phyloP scores from a whole-genome alignment of 1,284 basidiomycete species.

The Tylopilus sp. region DNA sequence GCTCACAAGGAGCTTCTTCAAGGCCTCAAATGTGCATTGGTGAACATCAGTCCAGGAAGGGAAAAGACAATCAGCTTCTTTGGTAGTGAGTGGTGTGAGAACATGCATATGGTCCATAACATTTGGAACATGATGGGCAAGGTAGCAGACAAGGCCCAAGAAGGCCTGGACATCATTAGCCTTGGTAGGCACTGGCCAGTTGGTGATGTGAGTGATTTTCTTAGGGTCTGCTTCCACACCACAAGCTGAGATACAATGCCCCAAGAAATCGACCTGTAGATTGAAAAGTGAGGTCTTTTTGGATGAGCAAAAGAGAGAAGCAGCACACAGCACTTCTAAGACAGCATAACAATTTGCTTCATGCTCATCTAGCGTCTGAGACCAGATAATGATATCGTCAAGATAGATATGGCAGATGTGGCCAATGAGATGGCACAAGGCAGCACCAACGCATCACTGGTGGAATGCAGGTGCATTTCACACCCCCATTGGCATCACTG shows the following conservation, averaged over 20 bases:
- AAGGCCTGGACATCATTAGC: neutral
- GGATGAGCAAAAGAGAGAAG: too few species aligned
- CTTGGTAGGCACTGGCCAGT: neutral
- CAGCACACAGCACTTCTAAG: too few species aligned
- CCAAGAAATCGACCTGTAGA: too few species aligned
- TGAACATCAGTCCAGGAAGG: neutral
- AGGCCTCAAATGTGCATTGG: neutral
- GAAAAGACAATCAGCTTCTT: neutral
- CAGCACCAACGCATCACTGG: conserved; percentile 16
- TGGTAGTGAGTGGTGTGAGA: neutral
- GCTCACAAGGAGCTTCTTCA: neutral
- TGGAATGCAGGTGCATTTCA: conserved; percentile 25
- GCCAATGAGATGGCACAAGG: conserved; percentile 15
- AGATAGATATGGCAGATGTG: conserved; percentile 34
- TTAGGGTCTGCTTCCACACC: neutral
- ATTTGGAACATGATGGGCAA: neutral
- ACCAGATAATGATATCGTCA: too few species aligned
- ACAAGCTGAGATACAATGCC: too few species aligned
- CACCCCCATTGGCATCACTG: conserved; percentile 31
- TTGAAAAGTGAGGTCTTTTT: too few species aligned
- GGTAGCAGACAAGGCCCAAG: neutral
- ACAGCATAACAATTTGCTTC: too few species aligned
- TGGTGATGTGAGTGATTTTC: neutral
- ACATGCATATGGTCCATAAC: neutral
- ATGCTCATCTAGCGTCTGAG: too few species aligned